Percentiles rank a stretch among this genome's conserved stretches.
These are phyloP conservation scores for Adenanthera pavonina DNA, from an alignment of 306 rosid species.

Conservation along the genomic window DNA sequence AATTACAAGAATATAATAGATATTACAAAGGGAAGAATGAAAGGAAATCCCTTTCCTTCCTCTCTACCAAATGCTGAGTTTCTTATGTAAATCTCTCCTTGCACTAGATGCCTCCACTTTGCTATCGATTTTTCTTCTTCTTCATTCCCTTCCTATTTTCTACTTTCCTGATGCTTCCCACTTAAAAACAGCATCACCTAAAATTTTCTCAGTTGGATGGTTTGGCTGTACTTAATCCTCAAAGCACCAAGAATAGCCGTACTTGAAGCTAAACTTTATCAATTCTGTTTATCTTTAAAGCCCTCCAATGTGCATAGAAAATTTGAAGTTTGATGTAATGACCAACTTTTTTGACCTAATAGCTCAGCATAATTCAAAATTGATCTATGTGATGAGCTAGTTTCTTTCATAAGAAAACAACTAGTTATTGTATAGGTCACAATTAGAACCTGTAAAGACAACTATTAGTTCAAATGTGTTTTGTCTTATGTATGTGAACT, in stretches of 20 bases:
- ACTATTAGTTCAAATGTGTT: background rate
- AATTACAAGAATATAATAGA: too few relatives aligned
- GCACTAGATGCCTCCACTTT: too few relatives aligned
- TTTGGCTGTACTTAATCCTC: constrained; percentile 14
- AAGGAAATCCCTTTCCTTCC: too few relatives aligned
- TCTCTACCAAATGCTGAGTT: too few relatives aligned
- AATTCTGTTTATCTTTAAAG: background rate
- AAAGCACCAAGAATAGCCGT: background rate
- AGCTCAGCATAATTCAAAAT: background rate
- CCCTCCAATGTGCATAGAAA: background rate
- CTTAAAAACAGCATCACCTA: constrained; percentile 19
- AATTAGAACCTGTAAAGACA: too few relatives aligned
- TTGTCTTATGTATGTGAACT: background rate
- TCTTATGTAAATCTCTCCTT: too few relatives aligned
- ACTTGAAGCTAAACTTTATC: background rate
- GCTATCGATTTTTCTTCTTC: too few relatives aligned
- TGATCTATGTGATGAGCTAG: background rate
- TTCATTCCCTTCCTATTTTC: too few relatives aligned
- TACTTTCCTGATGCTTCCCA: too few relatives aligned
- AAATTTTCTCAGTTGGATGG: background rate
- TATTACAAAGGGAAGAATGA: too few relatives aligned
- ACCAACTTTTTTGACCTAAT: background rate
- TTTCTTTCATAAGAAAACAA: background rate
- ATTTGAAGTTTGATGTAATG: background rate
- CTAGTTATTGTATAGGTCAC: background rate